Evolutionary conservation across 106 monocot species (phyloP).

Genomic region (Gastrodia elata): DNA sequence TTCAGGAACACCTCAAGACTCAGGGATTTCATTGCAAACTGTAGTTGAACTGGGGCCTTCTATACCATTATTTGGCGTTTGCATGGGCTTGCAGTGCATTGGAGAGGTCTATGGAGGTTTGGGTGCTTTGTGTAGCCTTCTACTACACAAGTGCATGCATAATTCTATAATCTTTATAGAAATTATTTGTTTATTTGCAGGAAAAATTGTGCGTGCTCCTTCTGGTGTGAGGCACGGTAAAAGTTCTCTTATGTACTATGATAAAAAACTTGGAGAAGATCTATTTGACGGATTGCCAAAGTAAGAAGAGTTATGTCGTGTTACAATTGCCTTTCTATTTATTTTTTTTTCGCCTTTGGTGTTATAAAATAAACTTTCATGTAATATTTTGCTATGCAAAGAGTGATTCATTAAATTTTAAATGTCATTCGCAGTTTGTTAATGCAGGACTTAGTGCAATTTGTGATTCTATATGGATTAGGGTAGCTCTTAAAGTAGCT

Average conservation of each 20-base stretch:
- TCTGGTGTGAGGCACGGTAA: slow-evolving; percentile 80
- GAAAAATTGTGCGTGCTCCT: slow-evolving; percentile 83
- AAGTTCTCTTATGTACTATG: slow-evolving; percentile 58
- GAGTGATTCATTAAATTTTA: not conserved
- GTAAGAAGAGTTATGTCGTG: slow-evolving; percentile 21
- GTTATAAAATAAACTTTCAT: not conserved
- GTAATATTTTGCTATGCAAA: not conserved
- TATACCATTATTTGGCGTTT: slow-evolving; percentile 84
- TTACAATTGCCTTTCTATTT: not conserved
- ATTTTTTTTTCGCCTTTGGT: not conserved
- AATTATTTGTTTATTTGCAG: slow-evolving; percentile 26
- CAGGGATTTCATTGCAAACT: slow-evolving; percentile 84
- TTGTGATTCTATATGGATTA: too few relatives aligned
- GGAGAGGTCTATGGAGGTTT: slow-evolving; percentile 92
- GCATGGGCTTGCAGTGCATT: slow-evolving; percentile 95
- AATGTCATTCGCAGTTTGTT: not conserved
- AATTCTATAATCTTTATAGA: not conserved
- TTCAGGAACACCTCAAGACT: slow-evolving; percentile 71
- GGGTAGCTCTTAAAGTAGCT: too few relatives aligned
- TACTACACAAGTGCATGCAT: not conserved
- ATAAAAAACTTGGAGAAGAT: slow-evolving; percentile 46
- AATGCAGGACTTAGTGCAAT: not conserved
- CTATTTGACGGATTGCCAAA: slow-evolving; percentile 68
- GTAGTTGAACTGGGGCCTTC: slow-evolving; percentile 77
- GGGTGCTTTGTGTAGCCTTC: not conserved